These are phyloP conservation scores for Epicoccum sorghinum DNA, from an alignment of 2,329 filamentous ascomycete genomes.

Conservation along the genomic window DNA sequence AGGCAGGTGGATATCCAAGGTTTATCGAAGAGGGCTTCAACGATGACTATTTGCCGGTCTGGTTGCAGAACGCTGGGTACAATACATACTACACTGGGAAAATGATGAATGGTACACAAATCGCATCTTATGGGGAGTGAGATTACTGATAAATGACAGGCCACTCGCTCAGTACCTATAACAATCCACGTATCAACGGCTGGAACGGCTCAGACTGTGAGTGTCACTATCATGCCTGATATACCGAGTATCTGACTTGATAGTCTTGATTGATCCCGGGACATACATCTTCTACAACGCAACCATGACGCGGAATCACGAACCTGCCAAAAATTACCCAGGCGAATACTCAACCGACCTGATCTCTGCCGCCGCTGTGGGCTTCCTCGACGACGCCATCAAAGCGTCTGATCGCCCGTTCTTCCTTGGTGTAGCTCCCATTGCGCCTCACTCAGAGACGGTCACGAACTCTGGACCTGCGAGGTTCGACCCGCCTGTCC, in stretches of 20 bases:
- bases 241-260: neutral
- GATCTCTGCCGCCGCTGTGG: conserved; percentile 63
- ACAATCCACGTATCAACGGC: conserved; percentile 62
- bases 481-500: conserved; percentile 61
- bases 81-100: conserved; percentile 78
- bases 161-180: conserved; percentile 66
- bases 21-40: conserved; percentile 70
- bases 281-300: conserved; percentile 73
- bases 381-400: conserved; percentile 67
- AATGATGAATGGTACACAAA: conserved; percentile 61
- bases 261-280: conserved; percentile 64
- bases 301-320: conserved; percentile 66
- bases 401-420: conserved; percentile 61
- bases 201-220: conserved; percentile 61
- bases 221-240: neutral
- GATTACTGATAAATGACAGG: conserved; percentile 29
- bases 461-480: conserved; percentile 5
- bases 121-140: too few species aligned
- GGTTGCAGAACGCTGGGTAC: conserved; percentile 72
- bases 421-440: conserved; percentile 70
- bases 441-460: conserved; percentile 64
- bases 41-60: conserved; percentile 70
- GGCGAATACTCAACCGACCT: conserved; percentile 65
- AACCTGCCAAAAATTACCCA: conserved; percentile 61
- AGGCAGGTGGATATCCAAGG: conserved; percentile 65